phyloP scores from a whole-genome alignment of 2,329 filamentous ascomycete species.

The Cordyceps cicadae region DNA sequence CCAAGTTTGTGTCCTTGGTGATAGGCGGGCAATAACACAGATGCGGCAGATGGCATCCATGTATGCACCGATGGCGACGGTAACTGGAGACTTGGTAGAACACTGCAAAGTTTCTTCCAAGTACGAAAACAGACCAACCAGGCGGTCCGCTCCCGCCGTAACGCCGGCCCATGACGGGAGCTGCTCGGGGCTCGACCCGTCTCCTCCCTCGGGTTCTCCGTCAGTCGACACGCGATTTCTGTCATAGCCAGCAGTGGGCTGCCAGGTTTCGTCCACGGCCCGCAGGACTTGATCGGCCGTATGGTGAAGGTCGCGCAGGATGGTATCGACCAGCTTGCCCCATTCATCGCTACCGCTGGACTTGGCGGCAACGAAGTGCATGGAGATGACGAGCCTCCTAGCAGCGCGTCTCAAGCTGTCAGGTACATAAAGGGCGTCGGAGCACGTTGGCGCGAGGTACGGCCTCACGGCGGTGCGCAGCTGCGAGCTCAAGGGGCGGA shows the following conservation, averaged over 20 bases:
- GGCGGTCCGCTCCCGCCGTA: constrained; percentile 61
- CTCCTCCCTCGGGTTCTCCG: constrained; percentile 39
- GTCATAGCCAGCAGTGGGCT: constrained; percentile 50
- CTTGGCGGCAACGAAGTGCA: constrained; percentile 76
- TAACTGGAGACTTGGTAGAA: constrained; percentile 57
- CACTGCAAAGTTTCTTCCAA: constrained; percentile 55
- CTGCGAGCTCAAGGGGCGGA: constrained; percentile 66
- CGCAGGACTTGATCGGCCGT: constrained; percentile 73
- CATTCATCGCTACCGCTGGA: constrained; percentile 71
- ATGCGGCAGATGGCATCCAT: constrained; percentile 63
- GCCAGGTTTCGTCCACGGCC: constrained; percentile 73
- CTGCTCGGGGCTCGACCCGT: constrained; percentile 32
- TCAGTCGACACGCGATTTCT: constrained; percentile 36
- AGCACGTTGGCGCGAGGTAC: constrained; percentile 57
- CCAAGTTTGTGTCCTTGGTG: constrained; percentile 35
- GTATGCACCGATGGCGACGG: constrained; percentile 58
- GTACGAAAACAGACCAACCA: constrained; percentile 57
- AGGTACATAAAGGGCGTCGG: constrained; percentile 40
- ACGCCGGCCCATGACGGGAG: constrained; percentile 69
- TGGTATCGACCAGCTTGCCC: constrained; percentile 54
- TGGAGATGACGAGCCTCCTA: constrained; percentile 57
- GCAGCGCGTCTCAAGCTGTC: constrained; percentile 47
- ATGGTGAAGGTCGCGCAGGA: constrained; percentile 57
- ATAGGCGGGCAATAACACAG: constrained; percentile 54
- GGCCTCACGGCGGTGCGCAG: constrained; percentile 52